Conservation (phyloP, 2,329 filamentous ascomycete genomes). For the Sporothrix dimorphospora region DNA sequence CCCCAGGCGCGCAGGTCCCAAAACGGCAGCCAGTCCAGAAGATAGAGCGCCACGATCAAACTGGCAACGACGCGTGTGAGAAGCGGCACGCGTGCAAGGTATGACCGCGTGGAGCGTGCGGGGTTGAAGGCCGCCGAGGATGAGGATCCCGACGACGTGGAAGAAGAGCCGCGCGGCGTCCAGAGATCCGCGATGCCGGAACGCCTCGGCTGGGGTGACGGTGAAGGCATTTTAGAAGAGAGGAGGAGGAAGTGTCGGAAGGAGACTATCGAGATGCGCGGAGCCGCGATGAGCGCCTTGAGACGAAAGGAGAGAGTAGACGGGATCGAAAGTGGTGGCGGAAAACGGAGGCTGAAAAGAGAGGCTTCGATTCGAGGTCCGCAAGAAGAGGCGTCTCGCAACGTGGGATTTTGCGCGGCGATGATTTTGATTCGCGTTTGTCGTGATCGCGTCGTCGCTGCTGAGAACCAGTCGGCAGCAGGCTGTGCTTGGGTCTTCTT, state of each 20-base stretch:
- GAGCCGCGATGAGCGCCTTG: background rate
- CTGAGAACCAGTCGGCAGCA: constrained; percentile 17
- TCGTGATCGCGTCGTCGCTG: background rate
- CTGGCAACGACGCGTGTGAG: constrained; percentile 75
- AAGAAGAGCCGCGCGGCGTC: constrained; percentile 26
- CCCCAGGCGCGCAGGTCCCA: constrained; percentile 80
- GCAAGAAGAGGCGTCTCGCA: background rate
- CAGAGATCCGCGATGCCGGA: constrained; percentile 28
- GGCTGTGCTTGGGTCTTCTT: background rate
- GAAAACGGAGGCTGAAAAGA: constrained; percentile 2
- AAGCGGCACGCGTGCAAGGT: constrained; percentile 81
- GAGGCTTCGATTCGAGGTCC: background rate
- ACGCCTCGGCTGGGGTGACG: constrained; percentile 30
- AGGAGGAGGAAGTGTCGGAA: background rate
- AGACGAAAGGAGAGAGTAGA: background rate
- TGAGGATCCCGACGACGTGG: background rate
- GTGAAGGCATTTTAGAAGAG: constrained; percentile 26
- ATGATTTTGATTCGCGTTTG: background rate
- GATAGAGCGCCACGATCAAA: constrained; percentile 69
- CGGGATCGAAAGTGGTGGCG: background rate
- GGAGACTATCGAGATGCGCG: background rate
- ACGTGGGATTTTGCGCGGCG: background rate
- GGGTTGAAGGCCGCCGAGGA: constrained; percentile 62
- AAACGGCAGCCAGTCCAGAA: constrained; percentile 67
- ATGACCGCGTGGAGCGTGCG: constrained; percentile 70